These are phyloP conservation scores for Rhynchospora pubera DNA, from an alignment of 176 grass and related monocot species.

Conservation along the genomic window DNA sequence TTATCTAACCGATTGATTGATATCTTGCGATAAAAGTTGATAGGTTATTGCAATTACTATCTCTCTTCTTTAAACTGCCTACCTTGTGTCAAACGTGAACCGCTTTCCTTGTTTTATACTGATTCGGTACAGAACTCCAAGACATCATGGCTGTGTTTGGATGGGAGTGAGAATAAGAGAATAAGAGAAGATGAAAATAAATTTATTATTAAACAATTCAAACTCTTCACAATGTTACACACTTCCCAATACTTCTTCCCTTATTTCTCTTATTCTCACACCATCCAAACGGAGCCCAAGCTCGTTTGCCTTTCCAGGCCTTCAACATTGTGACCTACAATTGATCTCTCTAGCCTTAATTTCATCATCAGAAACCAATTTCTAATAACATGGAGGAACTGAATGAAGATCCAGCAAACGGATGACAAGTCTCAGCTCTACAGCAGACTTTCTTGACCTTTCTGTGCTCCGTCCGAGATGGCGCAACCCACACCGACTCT, in stretches of 20 bases:
- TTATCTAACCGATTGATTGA: neutral
- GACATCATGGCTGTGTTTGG: too few relatives aligned
- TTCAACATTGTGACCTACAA: neutral
- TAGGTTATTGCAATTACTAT: too few relatives aligned
- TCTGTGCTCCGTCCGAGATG: slow-evolving; percentile 39
- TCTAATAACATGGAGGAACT: neutral
- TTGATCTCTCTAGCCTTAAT: neutral
- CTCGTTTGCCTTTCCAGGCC: neutral
- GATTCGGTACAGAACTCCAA: neutral
- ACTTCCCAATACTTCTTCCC: too few relatives aligned
- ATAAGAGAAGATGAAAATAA: too few relatives aligned
- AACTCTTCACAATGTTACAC: too few relatives aligned
- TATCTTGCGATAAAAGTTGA: neutral
- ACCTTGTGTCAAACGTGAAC: neutral
- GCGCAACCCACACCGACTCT: slow-evolving; percentile 26
- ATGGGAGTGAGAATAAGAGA: too few relatives aligned
- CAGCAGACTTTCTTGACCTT: slow-evolving; percentile 55
- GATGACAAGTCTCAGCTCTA: slow-evolving; percentile 34
- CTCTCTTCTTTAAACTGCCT: too few relatives aligned
- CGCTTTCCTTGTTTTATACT: neutral
- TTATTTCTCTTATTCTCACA: too few relatives aligned
- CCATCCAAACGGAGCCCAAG: too few relatives aligned
- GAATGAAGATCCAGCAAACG: neutral
- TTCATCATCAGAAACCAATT: neutral
- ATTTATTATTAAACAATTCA: too few relatives aligned